Evolutionary conservation across 176 grass and related monocot genomes (phyloP).

Genomic region (Oryza australiensis): DNA sequence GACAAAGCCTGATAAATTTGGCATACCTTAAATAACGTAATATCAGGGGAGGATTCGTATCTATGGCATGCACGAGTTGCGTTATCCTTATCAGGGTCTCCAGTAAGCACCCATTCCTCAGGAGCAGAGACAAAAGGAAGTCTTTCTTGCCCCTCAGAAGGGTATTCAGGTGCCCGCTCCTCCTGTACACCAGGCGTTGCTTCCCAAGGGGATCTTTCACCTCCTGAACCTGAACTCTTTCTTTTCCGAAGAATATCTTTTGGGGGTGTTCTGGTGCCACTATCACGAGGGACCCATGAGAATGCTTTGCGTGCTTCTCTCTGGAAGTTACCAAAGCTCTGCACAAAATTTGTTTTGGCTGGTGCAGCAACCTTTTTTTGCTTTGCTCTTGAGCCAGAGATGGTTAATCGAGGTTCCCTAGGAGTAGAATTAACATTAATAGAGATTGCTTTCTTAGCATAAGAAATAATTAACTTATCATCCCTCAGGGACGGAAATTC

Average conservation of each 20-base stretch:
- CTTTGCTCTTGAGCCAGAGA: slow-evolving; percentile 64
- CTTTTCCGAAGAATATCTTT: slow-evolving; percentile 78
- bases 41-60: slow-evolving; percentile 97
- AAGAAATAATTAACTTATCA: slow-evolving; percentile 78
- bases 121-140: slow-evolving; percentile 77
- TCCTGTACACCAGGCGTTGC: slow-evolving; percentile 57
- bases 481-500: slow-evolving; percentile 92
- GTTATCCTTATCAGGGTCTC: slow-evolving; percentile 73
- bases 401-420: slow-evolving; percentile 63
- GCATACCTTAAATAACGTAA: slow-evolving; percentile 86
- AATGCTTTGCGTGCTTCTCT: slow-evolving; percentile 90
- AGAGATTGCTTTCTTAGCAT: slow-evolving; percentile 80
- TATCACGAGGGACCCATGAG: slow-evolving; percentile 83
- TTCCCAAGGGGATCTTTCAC: slow-evolving; percentile 66
- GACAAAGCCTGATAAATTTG: slow-evolving; percentile 21
- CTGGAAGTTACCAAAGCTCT: slow-evolving; percentile 84
- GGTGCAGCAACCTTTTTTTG: slow-evolving; percentile 66
- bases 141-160: slow-evolving; percentile 75
- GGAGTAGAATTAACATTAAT: slow-evolving; percentile 64
- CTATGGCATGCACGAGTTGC: slow-evolving; percentile 69
- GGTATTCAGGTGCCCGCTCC: slow-evolving; percentile 53
- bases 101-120: slow-evolving; percentile 93
- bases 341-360: slow-evolving; percentile 78
- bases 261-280: slow-evolving; percentile 47
- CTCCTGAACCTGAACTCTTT: slow-evolving; percentile 75